Evolutionary conservation across 139 green algal species (phyloP).

Genomic region (Chlamydomonas incerta): DNA sequence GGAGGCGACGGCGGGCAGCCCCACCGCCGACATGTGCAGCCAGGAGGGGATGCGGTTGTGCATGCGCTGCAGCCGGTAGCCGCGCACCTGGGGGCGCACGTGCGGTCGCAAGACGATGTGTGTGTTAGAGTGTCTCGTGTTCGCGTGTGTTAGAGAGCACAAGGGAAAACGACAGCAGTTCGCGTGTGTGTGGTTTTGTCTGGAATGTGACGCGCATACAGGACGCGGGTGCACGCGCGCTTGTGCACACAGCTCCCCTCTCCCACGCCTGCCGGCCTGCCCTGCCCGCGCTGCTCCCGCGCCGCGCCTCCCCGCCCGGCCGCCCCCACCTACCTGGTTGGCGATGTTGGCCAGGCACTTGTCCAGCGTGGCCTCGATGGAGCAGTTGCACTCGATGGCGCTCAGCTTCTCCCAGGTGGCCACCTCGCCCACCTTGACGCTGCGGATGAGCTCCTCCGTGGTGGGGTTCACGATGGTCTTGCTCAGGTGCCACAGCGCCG

Average conservation of each 20-base stretch:
- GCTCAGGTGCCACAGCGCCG: slow-evolving; percentile 68
- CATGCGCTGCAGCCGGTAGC: slow-evolving; percentile 35
- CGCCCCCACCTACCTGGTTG: slow-evolving; percentile 35
- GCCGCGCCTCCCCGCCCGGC: slow-evolving; percentile 1
- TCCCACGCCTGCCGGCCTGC: slow-evolving; percentile 6
- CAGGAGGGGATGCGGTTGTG: slow-evolving; percentile 50
- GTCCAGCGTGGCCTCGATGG: slow-evolving; percentile 91
- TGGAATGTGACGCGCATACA: too few relatives aligned
- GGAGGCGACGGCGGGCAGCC: slow-evolving; percentile 42
- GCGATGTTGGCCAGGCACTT: slow-evolving; percentile 77
- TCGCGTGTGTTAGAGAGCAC: too few relatives aligned
- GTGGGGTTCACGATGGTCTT: slow-evolving; percentile 86
- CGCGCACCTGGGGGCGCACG: slow-evolving; percentile 41
- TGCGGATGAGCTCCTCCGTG: slow-evolving; percentile 61
- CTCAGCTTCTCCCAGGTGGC: slow-evolving; percentile 88
- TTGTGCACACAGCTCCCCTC: slow-evolving; percentile 11
- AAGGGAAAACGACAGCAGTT: too few relatives aligned
- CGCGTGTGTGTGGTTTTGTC: too few relatives aligned
- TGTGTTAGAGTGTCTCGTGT: too few relatives aligned
- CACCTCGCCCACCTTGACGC: slow-evolving; percentile 77
- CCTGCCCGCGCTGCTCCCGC: background rate
- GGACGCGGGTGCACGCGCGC: too few relatives aligned
- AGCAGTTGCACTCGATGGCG: slow-evolving; percentile 93
- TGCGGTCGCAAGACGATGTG: too few relatives aligned
- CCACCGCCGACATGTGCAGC: slow-evolving; percentile 52